A percentile compares a stretch with the other conserved stretches of the same genome.
Evolutionary conservation across 345 rosid genomes (phyloP).

Genomic region (Anastatica hierochuntica): DNA sequence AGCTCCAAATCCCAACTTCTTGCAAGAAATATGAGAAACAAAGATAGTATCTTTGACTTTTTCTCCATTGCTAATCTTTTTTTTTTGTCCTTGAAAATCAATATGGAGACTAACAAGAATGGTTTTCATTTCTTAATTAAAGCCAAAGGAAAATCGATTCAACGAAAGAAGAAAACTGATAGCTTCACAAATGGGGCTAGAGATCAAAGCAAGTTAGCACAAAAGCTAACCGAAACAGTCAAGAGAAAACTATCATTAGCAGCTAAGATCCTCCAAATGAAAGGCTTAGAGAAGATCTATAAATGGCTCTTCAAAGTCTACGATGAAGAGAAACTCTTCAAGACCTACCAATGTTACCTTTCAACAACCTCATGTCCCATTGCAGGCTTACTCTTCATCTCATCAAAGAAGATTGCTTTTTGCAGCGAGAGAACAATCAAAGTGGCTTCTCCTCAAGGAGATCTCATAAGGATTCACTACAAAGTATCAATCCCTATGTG

Average conservation of each 20-base stretch:
- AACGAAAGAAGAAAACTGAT: constrained; percentile 33
- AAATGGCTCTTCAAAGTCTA: constrained; percentile 30
- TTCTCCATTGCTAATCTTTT: neutral
- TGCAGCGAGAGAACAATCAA: constrained; percentile 36
- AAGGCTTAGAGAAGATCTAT: constrained; percentile 36
- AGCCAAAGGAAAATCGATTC: constrained; percentile 20
- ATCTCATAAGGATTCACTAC: constrained; percentile 32
- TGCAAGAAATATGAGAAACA: constrained; percentile 3
- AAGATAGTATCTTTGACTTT: neutral
- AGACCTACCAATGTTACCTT: constrained; percentile 44
- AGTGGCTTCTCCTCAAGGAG: constrained; percentile 34
- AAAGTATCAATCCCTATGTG: constrained; percentile 53
- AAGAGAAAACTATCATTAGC: constrained; percentile 34
- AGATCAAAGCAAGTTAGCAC: constrained; percentile 34
- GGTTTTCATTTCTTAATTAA: neutral
- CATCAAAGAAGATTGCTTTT: constrained; percentile 30
- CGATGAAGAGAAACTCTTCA: no score
- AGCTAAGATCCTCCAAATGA: constrained; percentile 34
- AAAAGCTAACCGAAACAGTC: constrained; percentile 41
- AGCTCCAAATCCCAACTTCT: constrained; percentile 19
- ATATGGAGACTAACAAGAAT: constrained; percentile 1
- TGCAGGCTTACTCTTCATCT: constrained; percentile 44
- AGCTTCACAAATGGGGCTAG: constrained; percentile 27
- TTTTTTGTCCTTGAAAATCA: neutral
- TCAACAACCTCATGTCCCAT: constrained; percentile 57